Conservation (phyloP, 2,329 filamentous ascomycete genomes). For the Falciphora oryzae region DNA sequence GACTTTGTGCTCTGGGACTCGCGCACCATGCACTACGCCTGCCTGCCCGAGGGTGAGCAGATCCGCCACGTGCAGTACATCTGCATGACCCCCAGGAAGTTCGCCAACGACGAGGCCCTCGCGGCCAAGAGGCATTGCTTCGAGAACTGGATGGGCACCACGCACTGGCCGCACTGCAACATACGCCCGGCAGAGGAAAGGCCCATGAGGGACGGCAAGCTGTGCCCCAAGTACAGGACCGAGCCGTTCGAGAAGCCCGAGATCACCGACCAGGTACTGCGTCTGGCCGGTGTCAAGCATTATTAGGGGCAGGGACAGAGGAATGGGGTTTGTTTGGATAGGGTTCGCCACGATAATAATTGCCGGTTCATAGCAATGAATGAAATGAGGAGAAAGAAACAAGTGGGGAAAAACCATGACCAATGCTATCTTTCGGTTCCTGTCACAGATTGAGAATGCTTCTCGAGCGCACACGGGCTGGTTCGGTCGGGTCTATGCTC, state of each 20-base stretch:
- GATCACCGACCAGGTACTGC: conserved; percentile 26
- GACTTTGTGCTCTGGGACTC: conserved; percentile 41
- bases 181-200: conserved; percentile 28
- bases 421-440: no score
- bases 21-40: conserved; percentile 37
- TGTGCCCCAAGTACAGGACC: conserved; percentile 29
- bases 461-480: no score
- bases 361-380: no score
- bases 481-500: no score
- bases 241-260: conserved; percentile 33
- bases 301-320: no score
- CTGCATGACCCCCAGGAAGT: conserved; percentile 30
- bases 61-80: conserved; percentile 31
- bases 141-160: conserved; percentile 27
- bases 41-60: conserved; percentile 23
- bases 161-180: conserved; percentile 34
- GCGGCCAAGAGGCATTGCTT: conserved; percentile 29
- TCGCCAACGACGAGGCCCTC: conserved; percentile 28
- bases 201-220: conserved; percentile 29
- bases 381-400: no score
- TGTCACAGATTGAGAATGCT: no score
- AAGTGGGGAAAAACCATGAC: no score
- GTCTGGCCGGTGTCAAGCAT: conserved; percentile 17
- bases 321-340: no score
- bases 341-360: no score